Evolutionary conservation across 2,329 filamentous ascomycete species (phyloP).

Genomic region (Penicillium sp.): DNA sequence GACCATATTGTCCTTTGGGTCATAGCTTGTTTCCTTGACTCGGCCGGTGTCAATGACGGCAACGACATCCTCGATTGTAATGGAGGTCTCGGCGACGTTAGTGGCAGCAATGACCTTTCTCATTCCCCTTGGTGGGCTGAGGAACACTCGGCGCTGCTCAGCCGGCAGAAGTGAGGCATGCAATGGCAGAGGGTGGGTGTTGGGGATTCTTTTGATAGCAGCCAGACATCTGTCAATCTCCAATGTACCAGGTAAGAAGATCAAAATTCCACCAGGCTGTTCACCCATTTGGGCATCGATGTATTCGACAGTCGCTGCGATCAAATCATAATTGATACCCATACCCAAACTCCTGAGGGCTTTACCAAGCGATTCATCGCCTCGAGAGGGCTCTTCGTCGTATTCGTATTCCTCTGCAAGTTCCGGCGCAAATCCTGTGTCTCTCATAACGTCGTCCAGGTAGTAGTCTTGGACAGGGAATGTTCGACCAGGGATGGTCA

Average conservation of each 20-base stretch:
- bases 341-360: slow-evolving; percentile 73
- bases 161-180: slow-evolving; percentile 88
- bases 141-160: slow-evolving; percentile 87
- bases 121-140: slow-evolving; percentile 72
- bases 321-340: slow-evolving; percentile 88
- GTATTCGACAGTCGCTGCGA: slow-evolving; percentile 74
- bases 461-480: slow-evolving; percentile 89
- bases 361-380: slow-evolving; percentile 61
- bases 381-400: slow-evolving; percentile 45
- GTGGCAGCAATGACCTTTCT: slow-evolving; percentile 93
- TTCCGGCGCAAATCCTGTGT: slow-evolving; percentile 69
- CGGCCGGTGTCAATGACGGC: slow-evolving; percentile 93
- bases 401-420: slow-evolving; percentile 36
- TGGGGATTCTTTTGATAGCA: slow-evolving; percentile 64
- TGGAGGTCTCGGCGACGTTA: slow-evolving; percentile 97
- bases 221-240: slow-evolving; percentile 85
- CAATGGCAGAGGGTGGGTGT: slow-evolving; percentile 78
- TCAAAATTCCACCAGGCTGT: slow-evolving; percentile 83
- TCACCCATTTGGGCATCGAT: slow-evolving; percentile 77
- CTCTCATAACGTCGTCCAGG: slow-evolving; percentile 79
- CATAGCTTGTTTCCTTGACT: slow-evolving; percentile 95
- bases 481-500: slow-evolving; percentile 86
- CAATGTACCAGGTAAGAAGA: slow-evolving; percentile 88
- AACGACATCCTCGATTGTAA: slow-evolving; percentile 96
- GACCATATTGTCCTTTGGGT: slow-evolving; percentile 89